Percentiles rank a stretch among this genome's conserved stretches.
Evolutionary conservation across 345 rosid genomes (phyloP).

Genomic region (Moricandia moricandioides): DNA sequence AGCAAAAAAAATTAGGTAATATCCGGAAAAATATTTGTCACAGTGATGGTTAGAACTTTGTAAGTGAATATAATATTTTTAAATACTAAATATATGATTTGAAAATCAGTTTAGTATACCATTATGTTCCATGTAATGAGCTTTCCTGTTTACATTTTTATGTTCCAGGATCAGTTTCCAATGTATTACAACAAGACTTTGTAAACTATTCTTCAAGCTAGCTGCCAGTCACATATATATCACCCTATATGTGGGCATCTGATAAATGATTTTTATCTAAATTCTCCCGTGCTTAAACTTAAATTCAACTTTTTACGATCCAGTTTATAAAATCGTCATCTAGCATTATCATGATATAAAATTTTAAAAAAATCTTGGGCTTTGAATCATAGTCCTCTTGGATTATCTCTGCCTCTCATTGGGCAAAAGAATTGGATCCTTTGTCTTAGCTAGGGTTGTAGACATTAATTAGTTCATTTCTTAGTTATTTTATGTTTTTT

Average conservation of each 20-base stretch:
- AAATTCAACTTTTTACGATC: neutral
- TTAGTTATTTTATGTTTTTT: constrained; percentile 15
- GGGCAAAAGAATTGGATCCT: constrained; percentile 40
- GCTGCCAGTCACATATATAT: neutral
- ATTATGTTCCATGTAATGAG: neutral
- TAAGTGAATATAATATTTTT: neutral
- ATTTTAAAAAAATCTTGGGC: neutral
- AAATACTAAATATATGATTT: neutral
- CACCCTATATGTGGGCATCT: neutral
- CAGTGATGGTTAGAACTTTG: neutral
- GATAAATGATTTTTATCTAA: neutral
- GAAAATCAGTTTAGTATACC: neutral
- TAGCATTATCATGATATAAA: constrained; percentile 4
- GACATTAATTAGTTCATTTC: constrained; percentile 25
- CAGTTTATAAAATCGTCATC: neutral
- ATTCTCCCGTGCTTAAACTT: neutral
- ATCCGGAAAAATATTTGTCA: neutral
- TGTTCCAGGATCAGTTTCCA: neutral
- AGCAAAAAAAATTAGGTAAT: constrained; percentile 11
- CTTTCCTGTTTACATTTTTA: neutral
- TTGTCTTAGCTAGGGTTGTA: constrained; percentile 34
- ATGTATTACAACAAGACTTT: too few species aligned
- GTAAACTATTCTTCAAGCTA: neutral
- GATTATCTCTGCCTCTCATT: constrained; percentile 28
- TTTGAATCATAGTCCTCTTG: constrained; percentile 18